Conservation (phyloP, 495 filamentous ascomycete species). For the Usnea hakonensis region DNA sequence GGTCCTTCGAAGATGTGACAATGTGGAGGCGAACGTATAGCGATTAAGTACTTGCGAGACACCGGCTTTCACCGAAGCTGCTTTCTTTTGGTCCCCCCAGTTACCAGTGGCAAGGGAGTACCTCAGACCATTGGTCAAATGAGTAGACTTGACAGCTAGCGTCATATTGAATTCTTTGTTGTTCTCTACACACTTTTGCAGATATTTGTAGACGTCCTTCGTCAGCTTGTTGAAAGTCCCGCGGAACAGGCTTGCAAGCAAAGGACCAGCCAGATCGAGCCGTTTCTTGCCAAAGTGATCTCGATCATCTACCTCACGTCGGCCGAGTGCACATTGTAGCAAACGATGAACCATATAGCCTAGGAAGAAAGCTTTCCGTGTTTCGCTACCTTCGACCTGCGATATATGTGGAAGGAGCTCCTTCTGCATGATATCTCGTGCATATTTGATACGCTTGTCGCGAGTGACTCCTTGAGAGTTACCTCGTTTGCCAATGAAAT, state of each 20-base stretch:
- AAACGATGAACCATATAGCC: conserved; percentile 98
- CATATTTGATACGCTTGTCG: conserved; percentile 83
- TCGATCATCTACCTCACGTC: conserved; percentile 88
- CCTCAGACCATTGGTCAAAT: conserved; percentile 85
- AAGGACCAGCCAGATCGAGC: conserved; percentile 86
- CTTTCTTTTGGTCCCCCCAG: conserved; percentile 99
- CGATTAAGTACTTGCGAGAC: conserved; percentile 97
- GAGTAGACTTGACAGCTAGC: conserved; percentile 82
- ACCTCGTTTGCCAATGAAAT: conserved; percentile 90
- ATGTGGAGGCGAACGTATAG: conserved; percentile 91
- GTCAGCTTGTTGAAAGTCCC: conserved; percentile 78
- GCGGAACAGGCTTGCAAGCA: conserved; percentile 89
- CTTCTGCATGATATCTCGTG: conserved; percentile 89
- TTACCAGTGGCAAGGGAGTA: conserved; percentile 98
- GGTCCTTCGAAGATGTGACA: conserved; percentile 92
- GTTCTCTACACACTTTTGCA: conserved; percentile 84
- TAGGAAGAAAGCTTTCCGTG: conserved; percentile 93
- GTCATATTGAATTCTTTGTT: conserved; percentile 81
- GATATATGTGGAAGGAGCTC: conserved; percentile 96
- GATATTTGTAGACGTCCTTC: conserved; percentile 78
- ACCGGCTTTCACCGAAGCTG: conserved; percentile 83
- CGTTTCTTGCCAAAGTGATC: conserved; percentile 99
- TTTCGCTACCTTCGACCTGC: conserved; percentile 92
- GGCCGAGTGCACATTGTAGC: conserved; percentile 81
- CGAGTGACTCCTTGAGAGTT: conserved; percentile 65